A percentile compares a stretch with the other conserved stretches of the same genome.
These are phyloP conservation scores for Leishmania lainsoni DNA, from an alignment of 208 protist genomes.

Conservation along the genomic window DNA sequence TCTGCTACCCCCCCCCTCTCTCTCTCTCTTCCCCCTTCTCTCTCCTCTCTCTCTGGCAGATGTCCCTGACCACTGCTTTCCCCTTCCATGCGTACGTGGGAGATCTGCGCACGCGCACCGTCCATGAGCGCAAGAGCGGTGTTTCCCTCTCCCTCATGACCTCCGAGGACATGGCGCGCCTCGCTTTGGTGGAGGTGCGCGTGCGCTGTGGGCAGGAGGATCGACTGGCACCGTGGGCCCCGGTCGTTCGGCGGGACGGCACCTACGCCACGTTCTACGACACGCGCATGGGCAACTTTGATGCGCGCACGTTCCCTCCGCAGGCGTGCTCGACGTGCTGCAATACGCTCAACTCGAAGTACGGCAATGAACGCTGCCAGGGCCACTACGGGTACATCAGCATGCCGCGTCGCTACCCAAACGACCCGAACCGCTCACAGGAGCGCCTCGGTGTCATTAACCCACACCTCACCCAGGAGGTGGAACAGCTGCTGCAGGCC, in stretches of 20 bases:
- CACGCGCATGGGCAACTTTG: slow-evolving; percentile 91
- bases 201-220: slow-evolving; percentile 74
- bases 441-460: slow-evolving; percentile 81
- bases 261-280: slow-evolving; percentile 84
- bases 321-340: slow-evolving; percentile 85
- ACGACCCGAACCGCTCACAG: slow-evolving; percentile 33
- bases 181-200: slow-evolving; percentile 84
- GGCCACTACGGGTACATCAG: slow-evolving; percentile 88
- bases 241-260: slow-evolving; percentile 32
- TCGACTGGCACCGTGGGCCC: slow-evolving; percentile 33
- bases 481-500: slow-evolving; percentile 76
- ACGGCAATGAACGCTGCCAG: slow-evolving; percentile 88
- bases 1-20: neutral
- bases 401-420: slow-evolving; percentile 81
- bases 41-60: slow-evolving; percentile 13
- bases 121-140: slow-evolving; percentile 59
- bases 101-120: slow-evolving; percentile 80
- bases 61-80: slow-evolving; percentile 90
- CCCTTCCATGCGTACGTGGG: slow-evolving; percentile 82
- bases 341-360: slow-evolving; percentile 46
- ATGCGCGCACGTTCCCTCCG: slow-evolving; percentile 68
- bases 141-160: slow-evolving; percentile 86
- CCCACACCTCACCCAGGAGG: slow-evolving; percentile 76
- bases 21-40: neutral
- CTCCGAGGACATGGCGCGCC: slow-evolving; percentile 76